Evolutionary conservation across 768 basidiomycete species (phyloP).

Genomic region (Rubroboletus satanas): DNA sequence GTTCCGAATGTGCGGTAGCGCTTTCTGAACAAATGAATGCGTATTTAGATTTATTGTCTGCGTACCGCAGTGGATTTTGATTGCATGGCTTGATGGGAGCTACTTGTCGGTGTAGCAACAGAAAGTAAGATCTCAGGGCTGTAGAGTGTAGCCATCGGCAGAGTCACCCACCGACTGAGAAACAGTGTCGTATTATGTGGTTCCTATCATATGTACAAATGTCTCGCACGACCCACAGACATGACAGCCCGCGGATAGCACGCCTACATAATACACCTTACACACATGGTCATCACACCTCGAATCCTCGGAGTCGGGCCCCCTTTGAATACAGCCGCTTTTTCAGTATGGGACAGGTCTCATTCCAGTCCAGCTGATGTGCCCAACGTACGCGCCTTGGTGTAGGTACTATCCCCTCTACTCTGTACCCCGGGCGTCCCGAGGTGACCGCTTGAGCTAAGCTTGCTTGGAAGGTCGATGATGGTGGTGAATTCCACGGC

Average conservation of each 20-base stretch:
- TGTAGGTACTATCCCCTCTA: not conserved
- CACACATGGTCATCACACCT: not conserved
- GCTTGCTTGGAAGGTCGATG: conserved; percentile 18
- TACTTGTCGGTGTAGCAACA: not conserved
- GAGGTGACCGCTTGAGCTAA: not conserved
- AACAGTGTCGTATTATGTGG: not conserved
- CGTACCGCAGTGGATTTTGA: too few species aligned
- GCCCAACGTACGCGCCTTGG: not conserved
- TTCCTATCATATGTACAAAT: not conserved
- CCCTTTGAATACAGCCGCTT: too few species aligned
- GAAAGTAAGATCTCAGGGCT: not conserved
- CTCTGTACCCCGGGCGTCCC: not conserved
- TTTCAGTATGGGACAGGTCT: not conserved
- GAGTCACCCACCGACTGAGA: not conserved
- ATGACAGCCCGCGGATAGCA: not conserved
- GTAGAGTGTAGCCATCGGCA: not conserved
- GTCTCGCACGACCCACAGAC: not conserved
- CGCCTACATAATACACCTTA: not conserved
- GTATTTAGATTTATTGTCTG: too few species aligned
- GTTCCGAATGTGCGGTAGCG: too few species aligned
- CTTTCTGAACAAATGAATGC: too few species aligned
- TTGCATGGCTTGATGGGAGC: not conserved
- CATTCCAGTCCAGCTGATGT: not conserved
- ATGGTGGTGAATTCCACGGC: conserved; percentile 14
- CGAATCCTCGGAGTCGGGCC: not conserved